Conservation (phyloP, 768 basidiomycete genomes). For the Trametes villosa region DNA sequence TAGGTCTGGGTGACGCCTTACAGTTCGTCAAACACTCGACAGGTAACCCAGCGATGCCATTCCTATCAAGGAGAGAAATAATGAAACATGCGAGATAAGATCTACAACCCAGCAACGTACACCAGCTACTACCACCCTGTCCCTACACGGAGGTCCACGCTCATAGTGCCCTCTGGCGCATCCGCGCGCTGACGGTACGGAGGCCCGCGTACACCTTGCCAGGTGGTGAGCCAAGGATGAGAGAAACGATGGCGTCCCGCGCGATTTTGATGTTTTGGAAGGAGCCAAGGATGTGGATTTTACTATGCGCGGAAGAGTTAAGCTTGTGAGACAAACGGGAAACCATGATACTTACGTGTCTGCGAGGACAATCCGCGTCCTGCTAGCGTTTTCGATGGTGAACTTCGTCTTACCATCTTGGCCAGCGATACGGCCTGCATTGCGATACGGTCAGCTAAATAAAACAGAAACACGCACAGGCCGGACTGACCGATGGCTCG, state of each 20-base stretch:
- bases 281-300: conserved; percentile 98
- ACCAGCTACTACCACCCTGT: background rate
- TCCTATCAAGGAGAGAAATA: conserved; percentile 5
- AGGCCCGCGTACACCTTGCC: conserved; percentile 93
- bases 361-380: conserved; percentile 97
- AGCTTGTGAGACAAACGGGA: background rate
- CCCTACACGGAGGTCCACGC: no score
- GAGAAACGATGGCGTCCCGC: conserved; percentile 91
- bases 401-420: conserved; percentile 99
- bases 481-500: conserved; percentile 83
- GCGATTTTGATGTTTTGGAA: conserved; percentile 99
- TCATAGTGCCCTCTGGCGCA: conserved; percentile 88
- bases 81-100: conserved; percentile 8
- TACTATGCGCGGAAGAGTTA: conserved; percentile 50
- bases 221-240: conserved; percentile 94
- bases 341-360: conserved; percentile 73
- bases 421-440: conserved; percentile 90
- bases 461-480: no score
- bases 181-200: conserved; percentile 87
- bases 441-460: background rate
- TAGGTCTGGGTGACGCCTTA: no score
- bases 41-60: background rate
- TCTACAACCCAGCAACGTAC: conserved; percentile 7
- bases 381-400: conserved; percentile 95
- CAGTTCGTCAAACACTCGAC: no score